These are phyloP conservation scores for Hamigera avellanea DNA, from an alignment of 495 filamentous ascomycete species.

Conservation along the genomic window DNA sequence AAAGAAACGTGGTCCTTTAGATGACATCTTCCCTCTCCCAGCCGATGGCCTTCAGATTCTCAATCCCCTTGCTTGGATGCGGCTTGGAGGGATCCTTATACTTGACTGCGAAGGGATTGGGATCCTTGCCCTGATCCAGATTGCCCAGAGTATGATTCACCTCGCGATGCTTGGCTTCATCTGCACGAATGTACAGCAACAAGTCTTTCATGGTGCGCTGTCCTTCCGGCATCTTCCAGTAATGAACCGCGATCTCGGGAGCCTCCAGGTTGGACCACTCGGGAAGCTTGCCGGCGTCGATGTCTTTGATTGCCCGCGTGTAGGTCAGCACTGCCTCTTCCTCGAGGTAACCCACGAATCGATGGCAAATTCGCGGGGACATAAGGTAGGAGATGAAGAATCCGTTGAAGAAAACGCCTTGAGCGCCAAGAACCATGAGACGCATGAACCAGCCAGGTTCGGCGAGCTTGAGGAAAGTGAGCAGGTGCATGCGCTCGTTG, in stretches of 20 bases:
- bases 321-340: constrained; percentile 97
- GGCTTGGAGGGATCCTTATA: constrained; percentile 54
- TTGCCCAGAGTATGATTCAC: constrained; percentile 94
- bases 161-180: constrained; percentile 94
- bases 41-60: constrained; percentile 53
- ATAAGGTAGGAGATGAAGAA: constrained; percentile 85
- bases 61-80: constrained; percentile 60
- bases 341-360: constrained; percentile 94
- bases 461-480: constrained; percentile 89
- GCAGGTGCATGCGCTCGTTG: constrained; percentile 93
- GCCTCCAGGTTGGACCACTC: constrained; percentile 70
- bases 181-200: constrained; percentile 77
- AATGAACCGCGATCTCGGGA: constrained; percentile 77
- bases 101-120: constrained; percentile 76
- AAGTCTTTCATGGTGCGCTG: constrained; percentile 75
- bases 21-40: constrained; percentile 81
- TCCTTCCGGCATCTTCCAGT: constrained; percentile 89
- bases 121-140: constrained; percentile 67
- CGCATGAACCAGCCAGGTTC: constrained; percentile 87
- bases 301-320: constrained; percentile 70
- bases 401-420: constrained; percentile 87
- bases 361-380: constrained; percentile 80
- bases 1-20: constrained; percentile 17
- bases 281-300: constrained; percentile 73
- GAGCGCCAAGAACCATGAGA: constrained; percentile 69